These are phyloP conservation scores for Eucommia ulmoides DNA, from an alignment of 257 asterid genomes.

Conservation along the genomic window DNA sequence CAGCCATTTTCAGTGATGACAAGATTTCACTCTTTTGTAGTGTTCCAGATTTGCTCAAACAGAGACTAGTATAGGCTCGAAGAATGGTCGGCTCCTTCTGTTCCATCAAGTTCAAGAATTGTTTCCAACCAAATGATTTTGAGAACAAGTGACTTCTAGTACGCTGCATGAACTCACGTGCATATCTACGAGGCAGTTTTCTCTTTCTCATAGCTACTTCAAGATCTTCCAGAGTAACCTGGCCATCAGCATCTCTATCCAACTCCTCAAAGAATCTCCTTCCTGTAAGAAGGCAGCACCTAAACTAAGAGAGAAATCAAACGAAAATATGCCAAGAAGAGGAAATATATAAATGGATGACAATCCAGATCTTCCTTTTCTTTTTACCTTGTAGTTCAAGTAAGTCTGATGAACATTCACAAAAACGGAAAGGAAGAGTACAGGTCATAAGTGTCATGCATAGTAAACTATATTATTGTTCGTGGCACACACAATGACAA, in stretches of 20 bases:
- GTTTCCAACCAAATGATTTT: constrained; percentile 96
- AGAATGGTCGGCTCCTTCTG: constrained; percentile 98
- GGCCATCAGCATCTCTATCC: constrained; percentile 98
- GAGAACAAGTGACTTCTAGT: constrained; percentile 84
- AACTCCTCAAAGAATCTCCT: constrained; percentile 88
- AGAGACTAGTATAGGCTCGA: constrained; percentile 92
- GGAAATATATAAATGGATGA: too few relatives aligned
- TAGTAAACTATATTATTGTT: too few relatives aligned
- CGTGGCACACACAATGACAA: too few relatives aligned
- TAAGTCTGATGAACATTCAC: too few relatives aligned
- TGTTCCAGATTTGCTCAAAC: constrained; percentile 96
- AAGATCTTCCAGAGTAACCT: constrained; percentile 93
- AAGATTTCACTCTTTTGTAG: constrained; percentile 84
- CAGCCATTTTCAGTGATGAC: constrained; percentile 82
- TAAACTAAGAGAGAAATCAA: too few relatives aligned
- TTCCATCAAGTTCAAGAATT: constrained; percentile 87
- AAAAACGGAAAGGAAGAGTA: too few relatives aligned
- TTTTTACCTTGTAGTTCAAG: too few relatives aligned
- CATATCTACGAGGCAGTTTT: constrained; percentile 86
- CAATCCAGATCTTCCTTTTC: too few relatives aligned
- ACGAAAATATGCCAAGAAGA: too few relatives aligned
- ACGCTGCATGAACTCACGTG: constrained; percentile 87
- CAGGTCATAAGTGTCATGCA: too few relatives aligned
- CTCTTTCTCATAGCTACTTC: constrained; percentile 91
- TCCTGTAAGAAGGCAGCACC: constrained; percentile 55